phyloP scores from a whole-genome alignment of 306 rosid species.

The Casuarina glauca region DNA sequence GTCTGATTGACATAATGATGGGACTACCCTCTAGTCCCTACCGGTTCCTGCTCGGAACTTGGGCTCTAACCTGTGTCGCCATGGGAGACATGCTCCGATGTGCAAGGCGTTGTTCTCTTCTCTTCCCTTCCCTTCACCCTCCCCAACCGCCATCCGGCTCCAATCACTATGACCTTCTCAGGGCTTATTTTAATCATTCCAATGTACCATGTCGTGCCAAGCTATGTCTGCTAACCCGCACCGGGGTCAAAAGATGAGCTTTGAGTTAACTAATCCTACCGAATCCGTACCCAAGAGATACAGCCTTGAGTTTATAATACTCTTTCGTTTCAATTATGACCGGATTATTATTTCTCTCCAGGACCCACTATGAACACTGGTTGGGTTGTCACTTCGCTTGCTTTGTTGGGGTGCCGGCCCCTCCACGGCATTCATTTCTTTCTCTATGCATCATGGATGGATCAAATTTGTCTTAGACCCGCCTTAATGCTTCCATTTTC shows the following conservation, averaged over 20 bases:
- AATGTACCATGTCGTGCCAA: background rate
- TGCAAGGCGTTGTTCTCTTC: background rate
- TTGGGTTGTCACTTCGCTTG: too few species aligned
- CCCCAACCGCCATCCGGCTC: conserved; percentile 1
- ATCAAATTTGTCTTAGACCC: too few species aligned
- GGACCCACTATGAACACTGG: too few species aligned
- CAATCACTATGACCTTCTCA: background rate
- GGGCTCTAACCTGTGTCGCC: conserved; percentile 45
- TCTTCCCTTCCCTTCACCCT: background rate
- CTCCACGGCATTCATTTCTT: too few species aligned
- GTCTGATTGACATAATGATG: conserved; percentile 26
- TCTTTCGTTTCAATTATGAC: too few species aligned
- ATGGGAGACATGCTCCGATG: conserved; percentile 38
- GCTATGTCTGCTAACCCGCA: background rate
- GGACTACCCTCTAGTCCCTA: background rate
- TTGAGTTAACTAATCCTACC: too few species aligned
- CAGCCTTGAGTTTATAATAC: too few species aligned
- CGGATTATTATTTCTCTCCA: too few species aligned
- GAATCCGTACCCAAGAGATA: too few species aligned
- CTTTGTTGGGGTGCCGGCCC: too few species aligned
- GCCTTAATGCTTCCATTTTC: too few species aligned
- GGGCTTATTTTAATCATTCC: background rate
- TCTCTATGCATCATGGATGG: too few species aligned
- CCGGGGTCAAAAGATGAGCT: background rate
- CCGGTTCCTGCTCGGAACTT: conserved; percentile 39